Conservation (phyloP, 306 rosid species). For the Elaeagnus macrophylla region DNA sequence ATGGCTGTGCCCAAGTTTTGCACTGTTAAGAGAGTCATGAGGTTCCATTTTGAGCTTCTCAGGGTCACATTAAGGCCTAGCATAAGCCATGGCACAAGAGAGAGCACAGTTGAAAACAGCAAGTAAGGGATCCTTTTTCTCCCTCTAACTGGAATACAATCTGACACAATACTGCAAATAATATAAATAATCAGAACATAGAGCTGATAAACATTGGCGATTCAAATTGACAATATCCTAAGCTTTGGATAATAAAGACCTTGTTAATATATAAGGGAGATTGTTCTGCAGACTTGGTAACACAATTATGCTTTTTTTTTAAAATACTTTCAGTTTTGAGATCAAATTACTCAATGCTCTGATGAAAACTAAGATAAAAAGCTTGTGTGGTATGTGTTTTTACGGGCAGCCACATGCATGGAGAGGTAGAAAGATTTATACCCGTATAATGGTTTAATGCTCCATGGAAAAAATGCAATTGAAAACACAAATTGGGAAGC, state of each 20-base stretch:
- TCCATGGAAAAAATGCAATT: slow-evolving; percentile 77
- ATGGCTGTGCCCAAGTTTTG: slow-evolving; percentile 85
- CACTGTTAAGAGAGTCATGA: slow-evolving; percentile 52
- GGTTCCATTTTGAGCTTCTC: slow-evolving; percentile 59
- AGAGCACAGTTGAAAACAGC: slow-evolving; percentile 62
- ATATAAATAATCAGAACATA: slow-evolving; percentile 21
- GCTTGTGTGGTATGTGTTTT: too few species aligned
- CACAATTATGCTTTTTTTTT: too few species aligned
- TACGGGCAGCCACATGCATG: too few species aligned
- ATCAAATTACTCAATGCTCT: too few species aligned
- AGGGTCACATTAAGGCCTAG: slow-evolving; percentile 43
- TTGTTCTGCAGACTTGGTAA: too few species aligned
- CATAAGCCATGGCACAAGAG: slow-evolving; percentile 71
- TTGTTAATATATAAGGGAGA: too few species aligned
- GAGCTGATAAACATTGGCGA: slow-evolving; percentile 8
- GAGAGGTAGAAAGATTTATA: slow-evolving; percentile 24
- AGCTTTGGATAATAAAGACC: too few species aligned
- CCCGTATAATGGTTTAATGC: slow-evolving; percentile 86
- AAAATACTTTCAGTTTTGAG: too few species aligned
- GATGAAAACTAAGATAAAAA: too few species aligned
- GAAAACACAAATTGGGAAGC: slow-evolving; percentile 73
- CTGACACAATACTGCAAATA: slow-evolving; percentile 64
- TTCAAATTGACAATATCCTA: background rate
- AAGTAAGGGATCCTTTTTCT: slow-evolving; percentile 75
- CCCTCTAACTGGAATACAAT: slow-evolving; percentile 79